Conservation (phyloP, 2,329 filamentous ascomycete species). For the Neofusicoccum umdonicola region DNA sequence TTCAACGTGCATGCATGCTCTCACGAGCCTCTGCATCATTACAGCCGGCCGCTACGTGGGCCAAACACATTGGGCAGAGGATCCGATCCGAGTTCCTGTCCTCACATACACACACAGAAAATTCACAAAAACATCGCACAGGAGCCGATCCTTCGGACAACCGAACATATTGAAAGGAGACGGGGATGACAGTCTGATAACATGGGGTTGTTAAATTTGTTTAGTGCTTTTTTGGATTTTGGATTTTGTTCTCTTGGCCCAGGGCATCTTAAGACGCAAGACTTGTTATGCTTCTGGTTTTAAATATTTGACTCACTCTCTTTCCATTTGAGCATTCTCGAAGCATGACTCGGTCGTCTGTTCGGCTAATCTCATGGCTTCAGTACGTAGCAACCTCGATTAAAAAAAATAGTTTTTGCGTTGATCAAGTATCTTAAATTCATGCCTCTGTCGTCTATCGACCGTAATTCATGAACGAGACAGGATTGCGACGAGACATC, state of each 20-base stretch:
- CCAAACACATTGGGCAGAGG: not conserved
- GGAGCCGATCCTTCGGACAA: not conserved
- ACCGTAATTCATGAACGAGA: too few relatives aligned
- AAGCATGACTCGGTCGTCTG: not conserved
- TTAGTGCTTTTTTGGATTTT: not conserved
- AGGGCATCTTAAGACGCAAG: not conserved
- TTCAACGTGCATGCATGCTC: slow-evolving; percentile 9
- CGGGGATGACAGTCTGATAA: not conserved
- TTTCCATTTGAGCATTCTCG: not conserved
- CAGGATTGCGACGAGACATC: too few relatives aligned
- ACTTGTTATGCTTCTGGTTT: not conserved
- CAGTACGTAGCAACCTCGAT: not conserved
- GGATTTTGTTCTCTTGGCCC: not conserved
- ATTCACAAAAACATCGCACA: slow-evolving; percentile 2
- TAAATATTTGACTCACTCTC: not conserved
- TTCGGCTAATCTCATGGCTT: not conserved
- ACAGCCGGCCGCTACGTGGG: slow-evolving; percentile 5
- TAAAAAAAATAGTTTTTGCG: not conserved
- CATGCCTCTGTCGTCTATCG: not conserved
- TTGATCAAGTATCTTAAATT: too few relatives aligned
- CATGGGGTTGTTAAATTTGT: slow-evolving; percentile 6
- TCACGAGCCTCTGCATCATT: slow-evolving; percentile 4
- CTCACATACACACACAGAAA: slow-evolving; percentile 8
- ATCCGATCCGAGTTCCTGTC: not conserved
- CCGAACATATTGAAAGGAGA: not conserved